A percentile compares a stretch with the other conserved stretches of the same genome.
Evolutionary conservation across 768 basidiomycete genomes (phyloP).

Genomic region (Trametes sanguinea): DNA sequence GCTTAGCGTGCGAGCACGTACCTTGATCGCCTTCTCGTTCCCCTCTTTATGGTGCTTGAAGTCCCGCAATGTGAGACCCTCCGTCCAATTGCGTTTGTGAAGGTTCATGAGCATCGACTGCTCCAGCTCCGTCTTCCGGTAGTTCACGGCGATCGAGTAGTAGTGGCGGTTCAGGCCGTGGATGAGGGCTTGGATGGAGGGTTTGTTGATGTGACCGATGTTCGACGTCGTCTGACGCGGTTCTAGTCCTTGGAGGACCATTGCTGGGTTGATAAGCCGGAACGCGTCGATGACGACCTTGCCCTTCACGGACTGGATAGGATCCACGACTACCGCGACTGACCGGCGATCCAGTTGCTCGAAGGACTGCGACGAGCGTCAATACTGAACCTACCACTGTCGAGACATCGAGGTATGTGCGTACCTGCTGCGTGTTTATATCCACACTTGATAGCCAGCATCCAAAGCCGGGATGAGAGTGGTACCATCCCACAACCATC

Average conservation of each 20-base stretch:
- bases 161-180: constrained; percentile 98
- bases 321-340: constrained; percentile 97
- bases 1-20: constrained; percentile 40
- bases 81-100: constrained; percentile 99
- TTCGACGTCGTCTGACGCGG: constrained; percentile 97
- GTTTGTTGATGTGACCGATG: constrained; percentile 98
- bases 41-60: constrained; percentile 85
- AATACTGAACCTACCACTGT: constrained; percentile 1
- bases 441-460: constrained; percentile 99
- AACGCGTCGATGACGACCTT: constrained; percentile 99
- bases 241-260: constrained; percentile 89
- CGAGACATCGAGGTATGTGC: background rate
- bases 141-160: constrained; percentile 96
- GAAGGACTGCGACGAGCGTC: constrained; percentile 68
- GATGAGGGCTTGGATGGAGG: constrained; percentile 97
- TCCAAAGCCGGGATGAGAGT: constrained; percentile 99
- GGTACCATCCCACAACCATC: constrained; percentile 99
- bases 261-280: constrained; percentile 91
- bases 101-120: constrained; percentile 99
- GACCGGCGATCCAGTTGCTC: constrained; percentile 91
- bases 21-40: constrained; percentile 96
- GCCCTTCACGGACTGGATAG: constrained; percentile 97
- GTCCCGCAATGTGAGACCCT: constrained; percentile 89
- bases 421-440: constrained; percentile 96
- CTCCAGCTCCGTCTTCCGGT: constrained; percentile 97